These are phyloP conservation scores for Geum urbanum DNA, from an alignment of 306 rosid genomes.

Conservation along the genomic window DNA sequence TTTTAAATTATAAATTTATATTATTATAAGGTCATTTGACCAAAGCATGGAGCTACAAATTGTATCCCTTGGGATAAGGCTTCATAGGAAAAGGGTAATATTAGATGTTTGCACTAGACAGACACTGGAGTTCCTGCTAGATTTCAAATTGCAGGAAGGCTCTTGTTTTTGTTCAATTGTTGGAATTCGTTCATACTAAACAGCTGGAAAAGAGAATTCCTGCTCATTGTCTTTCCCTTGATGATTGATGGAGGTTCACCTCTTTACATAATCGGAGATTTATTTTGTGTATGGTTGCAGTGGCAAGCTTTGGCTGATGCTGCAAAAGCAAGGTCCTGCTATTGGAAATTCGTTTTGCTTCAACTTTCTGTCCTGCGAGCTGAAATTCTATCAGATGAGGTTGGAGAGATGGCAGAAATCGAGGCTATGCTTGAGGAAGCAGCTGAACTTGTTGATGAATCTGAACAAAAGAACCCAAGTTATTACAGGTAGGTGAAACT, in stretches of 20 bases:
- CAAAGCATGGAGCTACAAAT: neutral
- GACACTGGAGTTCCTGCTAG: constrained; percentile 7
- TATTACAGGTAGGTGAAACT: constrained; percentile 61
- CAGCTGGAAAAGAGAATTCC: too few species aligned
- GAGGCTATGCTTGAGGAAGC: constrained; percentile 90
- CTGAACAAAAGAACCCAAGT: constrained; percentile 72
- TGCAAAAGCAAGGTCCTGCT: constrained; percentile 73
- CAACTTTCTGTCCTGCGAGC: constrained; percentile 74
- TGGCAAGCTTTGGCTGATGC: constrained; percentile 89
- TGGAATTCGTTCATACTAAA: too few species aligned
- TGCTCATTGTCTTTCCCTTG: neutral
- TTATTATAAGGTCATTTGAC: constrained; percentile 1
- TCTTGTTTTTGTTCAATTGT: too few species aligned
- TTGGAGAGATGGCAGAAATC: constrained; percentile 71
- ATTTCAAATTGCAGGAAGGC: neutral
- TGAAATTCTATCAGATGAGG: constrained; percentile 63
- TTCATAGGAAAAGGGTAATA: neutral
- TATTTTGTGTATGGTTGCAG: constrained; percentile 29
- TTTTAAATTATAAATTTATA: too few species aligned
- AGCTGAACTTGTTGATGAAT: constrained; percentile 75
- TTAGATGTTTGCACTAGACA: constrained; percentile 3
- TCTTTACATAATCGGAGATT: constrained; percentile 9
- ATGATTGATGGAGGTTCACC: neutral
- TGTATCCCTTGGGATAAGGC: neutral
- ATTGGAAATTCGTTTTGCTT: constrained; percentile 90